phyloP scores from a whole-genome alignment of 192 early-diverging fungal genomes.

The Jimgerdemannia lactiflua region DNA sequence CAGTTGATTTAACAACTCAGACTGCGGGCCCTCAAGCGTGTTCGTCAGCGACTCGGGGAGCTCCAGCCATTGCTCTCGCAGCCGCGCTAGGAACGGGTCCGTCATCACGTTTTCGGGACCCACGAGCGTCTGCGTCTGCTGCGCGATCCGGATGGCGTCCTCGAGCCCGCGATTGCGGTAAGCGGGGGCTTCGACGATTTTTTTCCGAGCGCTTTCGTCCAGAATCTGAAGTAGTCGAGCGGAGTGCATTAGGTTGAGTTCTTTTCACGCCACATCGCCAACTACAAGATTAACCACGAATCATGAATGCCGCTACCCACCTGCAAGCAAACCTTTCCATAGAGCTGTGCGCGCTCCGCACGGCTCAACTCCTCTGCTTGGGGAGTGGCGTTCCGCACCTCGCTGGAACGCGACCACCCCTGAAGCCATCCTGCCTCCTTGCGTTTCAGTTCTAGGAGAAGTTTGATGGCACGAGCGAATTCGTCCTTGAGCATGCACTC shows the following conservation, averaged over 20 bases:
- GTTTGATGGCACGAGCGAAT: constrained; percentile 6
- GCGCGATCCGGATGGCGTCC: constrained; percentile 24
- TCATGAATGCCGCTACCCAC: constrained; percentile 4
- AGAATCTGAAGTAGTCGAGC: constrained; percentile 2
- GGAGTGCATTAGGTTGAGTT: neutral
- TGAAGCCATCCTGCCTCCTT: constrained; percentile 22
- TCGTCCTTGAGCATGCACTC: constrained; percentile 9
- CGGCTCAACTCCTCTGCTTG: constrained; percentile 7
- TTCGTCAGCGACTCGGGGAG: constrained; percentile 14
- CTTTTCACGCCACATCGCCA: neutral
- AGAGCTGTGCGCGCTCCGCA: neutral
- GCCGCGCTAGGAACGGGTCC: constrained; percentile 7
- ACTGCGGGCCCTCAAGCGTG: constrained; percentile 8
- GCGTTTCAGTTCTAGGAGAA: constrained; percentile 14
- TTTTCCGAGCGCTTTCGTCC: constrained; percentile 16
- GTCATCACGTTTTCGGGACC: constrained; percentile 15
- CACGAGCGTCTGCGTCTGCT: constrained; percentile 20
- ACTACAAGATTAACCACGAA: neutral
- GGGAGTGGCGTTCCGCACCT: neutral
- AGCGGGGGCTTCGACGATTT: constrained; percentile 5
- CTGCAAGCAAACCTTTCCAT: constrained; percentile 19
- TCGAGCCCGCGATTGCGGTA: constrained; percentile 25
- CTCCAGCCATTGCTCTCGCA: constrained; percentile 20
- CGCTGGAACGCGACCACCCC: neutral
- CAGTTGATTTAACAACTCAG: constrained; percentile 23